Base-by-base conservation (phyloP, 129 eudicot genomes). In the Flaveria bidentis region DNA sequence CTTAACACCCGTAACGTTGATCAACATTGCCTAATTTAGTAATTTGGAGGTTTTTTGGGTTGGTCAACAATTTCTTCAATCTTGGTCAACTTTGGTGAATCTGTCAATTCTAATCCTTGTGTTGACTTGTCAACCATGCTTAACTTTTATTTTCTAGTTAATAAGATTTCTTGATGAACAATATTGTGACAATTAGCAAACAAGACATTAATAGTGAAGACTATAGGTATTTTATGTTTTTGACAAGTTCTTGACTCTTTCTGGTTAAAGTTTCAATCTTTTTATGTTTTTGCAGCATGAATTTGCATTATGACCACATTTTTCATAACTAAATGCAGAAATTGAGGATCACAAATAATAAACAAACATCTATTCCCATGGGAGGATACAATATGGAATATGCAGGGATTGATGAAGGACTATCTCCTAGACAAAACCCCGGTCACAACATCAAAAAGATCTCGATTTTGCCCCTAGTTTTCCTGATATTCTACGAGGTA, bases 401-500 rank as follows among this genome's bases (percentile, higher is more conserved):
- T 57, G 65, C 76, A 13, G 82, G 82, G 46, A 57, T 78, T 47
- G n/a, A 69, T 42, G 82, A 78, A 78, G 76, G 10, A 25, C 61
- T 42, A 69, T 58, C 82, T 36, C 76, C 82, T 49, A 45, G 42
- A 60, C 25, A 7, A 8, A 69, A 28, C 16, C 36, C 68, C 44
- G 9, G 22, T 69, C 63, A 69, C 82, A 69, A 51, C 45, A 46
- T 49, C 58, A 85, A 56, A 5, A 88, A 82, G 68, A 77, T 88
- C 49, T 84, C 93, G 33, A 71, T 86, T 56, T 14, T 85, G 12
- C 96, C 96, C 11, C 91, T 89, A 23, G 69, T 87, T 71, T 86
- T 86, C 60, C 84, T 89, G 53, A 89, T 89, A 25, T 89, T 86
- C 74, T 84, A 89, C 23, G 95, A 81, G 78, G 89, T 86, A 30